Evolutionary conservation across 495 filamentous ascomycete species (phyloP).

Genomic region (Aspergillus panamensis): DNA sequence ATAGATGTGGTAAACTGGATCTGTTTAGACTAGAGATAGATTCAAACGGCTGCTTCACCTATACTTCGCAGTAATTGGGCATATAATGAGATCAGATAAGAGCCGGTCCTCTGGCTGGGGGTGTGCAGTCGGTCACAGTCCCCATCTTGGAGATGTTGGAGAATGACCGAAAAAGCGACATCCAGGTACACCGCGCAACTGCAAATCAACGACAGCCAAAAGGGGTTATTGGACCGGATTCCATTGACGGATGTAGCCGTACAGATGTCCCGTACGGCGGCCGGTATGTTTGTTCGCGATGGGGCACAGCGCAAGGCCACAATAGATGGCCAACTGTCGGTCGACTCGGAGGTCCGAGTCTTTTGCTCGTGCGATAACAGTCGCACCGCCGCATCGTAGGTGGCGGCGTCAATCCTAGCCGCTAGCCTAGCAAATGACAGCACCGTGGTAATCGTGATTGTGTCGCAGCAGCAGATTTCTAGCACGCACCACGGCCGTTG

Average conservation of each 20-base stretch:
- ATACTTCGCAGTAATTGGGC: too few relatives aligned
- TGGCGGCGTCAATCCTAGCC: not conserved
- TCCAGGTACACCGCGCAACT: conserved; percentile 19
- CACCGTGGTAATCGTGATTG: conserved; percentile 8
- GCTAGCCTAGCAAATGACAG: conserved; percentile 9
- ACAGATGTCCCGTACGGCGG: conserved; percentile 7
- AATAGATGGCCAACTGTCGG: not conserved
- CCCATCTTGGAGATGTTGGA: conserved; percentile 3
- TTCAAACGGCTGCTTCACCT: too few relatives aligned
- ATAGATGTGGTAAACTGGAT: too few relatives aligned
- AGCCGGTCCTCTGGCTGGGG: too few relatives aligned
- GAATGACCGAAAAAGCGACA: conserved; percentile 14
- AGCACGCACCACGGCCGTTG: conserved; percentile 28
- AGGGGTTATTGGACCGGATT: conserved; percentile 18
- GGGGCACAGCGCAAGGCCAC: not conserved
- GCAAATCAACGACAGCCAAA: conserved; percentile 22
- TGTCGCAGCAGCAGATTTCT: conserved; percentile 23
- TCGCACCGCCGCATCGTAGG: conserved; percentile 14
- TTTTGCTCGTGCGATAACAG: conserved; percentile 16
- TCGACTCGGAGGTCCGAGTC: not conserved
- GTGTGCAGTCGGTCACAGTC: not conserved
- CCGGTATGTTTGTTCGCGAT: not conserved
- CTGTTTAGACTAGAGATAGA: too few relatives aligned
- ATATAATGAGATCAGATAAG: too few relatives aligned
- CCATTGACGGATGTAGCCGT: conserved; percentile 2